Evolutionary conservation across 1,284 basidiomycete species (phyloP), one percentile per base, ranked within the genome.

Genomic region (Trametes polyzona): DNA sequence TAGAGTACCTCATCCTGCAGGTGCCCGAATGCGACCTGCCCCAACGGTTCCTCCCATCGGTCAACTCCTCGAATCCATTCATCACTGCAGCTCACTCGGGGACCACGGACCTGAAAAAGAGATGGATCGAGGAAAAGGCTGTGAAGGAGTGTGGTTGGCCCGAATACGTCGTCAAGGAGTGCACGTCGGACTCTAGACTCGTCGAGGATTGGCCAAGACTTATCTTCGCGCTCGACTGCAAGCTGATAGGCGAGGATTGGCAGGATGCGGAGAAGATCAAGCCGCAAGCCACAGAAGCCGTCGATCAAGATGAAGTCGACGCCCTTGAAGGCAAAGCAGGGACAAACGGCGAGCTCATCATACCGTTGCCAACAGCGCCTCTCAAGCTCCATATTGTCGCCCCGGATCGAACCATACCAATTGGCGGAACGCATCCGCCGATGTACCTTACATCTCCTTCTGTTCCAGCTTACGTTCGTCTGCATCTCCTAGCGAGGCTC

Each of bases 101-200:
- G 1, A 72, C 73, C 16, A 82, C 83, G 30, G 83, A 88, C 56
- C 72, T 97, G 17, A 88, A 87, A 60, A 81, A 77, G 52, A 82
- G 90, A 14, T 98, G 96, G 96, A 75, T 90, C 2, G 83, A 89
- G 59, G 93, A 97, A 52, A 86, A 88, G 66, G 84, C 93, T 2
- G 80, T 89, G 53, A 94, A 93, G 68, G 84, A 91, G 67, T 92
- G 89, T 39, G 95, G 95, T 2, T 95, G 89, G 76, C 95, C 95
- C 7, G 74, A 82, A 1, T 83, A 88, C 57, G 77, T 83, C 9
- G 91, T 95, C 14, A 85, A 84, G 65, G 76, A 80, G 26, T 81
- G 78, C 52, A 76, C 83, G 47, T 65, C 67, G 8, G 70, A 78
- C 63, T 67, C 69, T 36, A 71, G 62, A 42, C 66, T 77, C 52